A percentile compares a stretch with the other conserved stretches of the same genome.
These are phyloP conservation scores for Aureobasidium uvarum DNA, from an alignment of 2,329 filamentous ascomycete species.

Conservation along the genomic window DNA sequence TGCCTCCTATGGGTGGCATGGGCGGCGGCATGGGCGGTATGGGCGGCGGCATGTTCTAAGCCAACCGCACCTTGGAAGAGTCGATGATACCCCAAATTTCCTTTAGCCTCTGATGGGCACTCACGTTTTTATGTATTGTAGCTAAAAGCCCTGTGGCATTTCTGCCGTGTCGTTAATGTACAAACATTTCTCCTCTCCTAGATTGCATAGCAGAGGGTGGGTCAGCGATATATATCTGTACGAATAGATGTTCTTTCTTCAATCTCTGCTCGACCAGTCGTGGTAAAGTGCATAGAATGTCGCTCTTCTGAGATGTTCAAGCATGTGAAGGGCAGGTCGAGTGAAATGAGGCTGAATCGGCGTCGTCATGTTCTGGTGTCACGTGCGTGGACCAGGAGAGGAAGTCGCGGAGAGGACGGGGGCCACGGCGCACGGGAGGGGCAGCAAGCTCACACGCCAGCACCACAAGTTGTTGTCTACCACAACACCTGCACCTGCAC, in stretches of 20 bases:
- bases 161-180: constrained; percentile 26
- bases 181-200: constrained; percentile 26
- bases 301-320: not conserved
- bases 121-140: constrained; percentile 26
- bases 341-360: not conserved
- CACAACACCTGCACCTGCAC: constrained; percentile 11
- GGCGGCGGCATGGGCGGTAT: constrained; percentile 63
- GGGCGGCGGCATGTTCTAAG: constrained; percentile 65
- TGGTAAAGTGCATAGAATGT: not conserved
- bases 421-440: constrained; percentile 6
- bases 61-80: constrained; percentile 22
- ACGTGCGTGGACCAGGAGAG: constrained; percentile 6
- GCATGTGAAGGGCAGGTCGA: constrained; percentile 4
- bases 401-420: constrained; percentile 11
- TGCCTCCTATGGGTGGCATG: constrained; percentile 60
- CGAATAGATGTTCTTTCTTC: not conserved
- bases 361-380: constrained; percentile 1
- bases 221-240: constrained; percentile 9
- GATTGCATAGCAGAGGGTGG: constrained; percentile 2
- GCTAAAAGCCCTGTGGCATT: constrained; percentile 24
- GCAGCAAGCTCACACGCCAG: not conserved
- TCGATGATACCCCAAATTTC: constrained; percentile 27
- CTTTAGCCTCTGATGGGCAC: constrained; percentile 18
- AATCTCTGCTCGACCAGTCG: not conserved
- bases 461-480: constrained; percentile 12